These are phyloP conservation scores for Escallonia rubra DNA, from an alignment of 129 eudicot genomes.

Conservation along the genomic window DNA sequence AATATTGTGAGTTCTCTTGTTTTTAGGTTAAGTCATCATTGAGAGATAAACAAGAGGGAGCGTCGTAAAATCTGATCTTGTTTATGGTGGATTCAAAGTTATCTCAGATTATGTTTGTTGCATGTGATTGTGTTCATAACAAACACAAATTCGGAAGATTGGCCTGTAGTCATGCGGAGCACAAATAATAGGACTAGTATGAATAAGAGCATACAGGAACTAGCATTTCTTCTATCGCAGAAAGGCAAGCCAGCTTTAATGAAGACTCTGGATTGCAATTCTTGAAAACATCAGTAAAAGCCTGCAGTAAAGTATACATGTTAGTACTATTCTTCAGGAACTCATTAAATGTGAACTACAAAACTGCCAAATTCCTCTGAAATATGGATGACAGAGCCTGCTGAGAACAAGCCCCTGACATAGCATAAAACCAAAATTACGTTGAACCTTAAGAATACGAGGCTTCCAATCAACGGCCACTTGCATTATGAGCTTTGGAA, in stretches of 20 bases:
- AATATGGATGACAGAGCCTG: neutral
- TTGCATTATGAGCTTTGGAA: slow-evolving; percentile 56
- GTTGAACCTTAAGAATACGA: slow-evolving; percentile 65
- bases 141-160: no score
- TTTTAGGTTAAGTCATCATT: no score
- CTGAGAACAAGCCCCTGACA: neutral
- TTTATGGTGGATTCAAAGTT: no score
- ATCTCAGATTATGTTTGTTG: no score
- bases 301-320: slow-evolving; percentile 40
- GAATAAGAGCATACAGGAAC: slow-evolving; percentile 55
- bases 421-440: no score
- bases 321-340: slow-evolving; percentile 3
- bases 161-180: neutral
- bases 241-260: slow-evolving; percentile 68
- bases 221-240: slow-evolving; percentile 73
- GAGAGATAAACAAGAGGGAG: no score
- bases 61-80: no score
- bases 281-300: slow-evolving; percentile 65
- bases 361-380: neutral
- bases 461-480: slow-evolving; percentile 58
- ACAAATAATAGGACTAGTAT: neutral
- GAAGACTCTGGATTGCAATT: slow-evolving; percentile 62
- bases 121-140: no score
- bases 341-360: slow-evolving; percentile 1
- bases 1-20: no score